Evolutionary conservation across 176 grass and related monocot species (phyloP), one percentile per base, ranked within the genome.

Genomic region (Oryza glaberrima): DNA sequence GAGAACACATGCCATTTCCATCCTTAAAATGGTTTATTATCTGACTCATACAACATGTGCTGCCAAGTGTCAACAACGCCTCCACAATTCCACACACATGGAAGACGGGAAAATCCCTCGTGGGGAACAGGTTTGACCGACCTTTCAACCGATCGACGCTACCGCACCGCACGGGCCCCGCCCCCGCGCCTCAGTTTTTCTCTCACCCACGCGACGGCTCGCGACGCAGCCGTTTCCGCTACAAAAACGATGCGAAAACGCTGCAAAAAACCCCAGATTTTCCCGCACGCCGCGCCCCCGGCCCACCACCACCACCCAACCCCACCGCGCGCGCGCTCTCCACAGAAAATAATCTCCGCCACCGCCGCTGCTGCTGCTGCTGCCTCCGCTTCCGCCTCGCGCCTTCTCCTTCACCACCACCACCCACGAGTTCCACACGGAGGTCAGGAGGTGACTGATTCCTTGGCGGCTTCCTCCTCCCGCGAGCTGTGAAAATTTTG

Each of bases 281-380:
- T 28, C 44, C 11, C 11, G 41, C 22, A 3, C 35, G 4, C 35
- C 15, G 4, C 52, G 6, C 17, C 28, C 25, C 51, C 51, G 71
- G n/a, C 2, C 65, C 80, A 65, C 72, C 79, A 82, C 72, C 86
- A 77, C 79, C 80, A 65, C 80, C 30, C 86, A 71, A 46, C 84
- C 43, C 60, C 35, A 34, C 26, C 48, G 65, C 86, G 47, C 16
- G 47, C 16, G 76, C 56, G 26, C 3, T 22, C 80, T 66, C 80
- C 86, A 83, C 81, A 58, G 43, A 88, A 88, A 83, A 88, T 51
- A 19, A 88, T 72, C 54, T 16, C 73, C n/a, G 65, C 34, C 28
- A 0, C 26, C 26, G 1, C 26, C 26, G 26, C 26, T 26, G 26
- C 26, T 2, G 76, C 77, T 66, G 49, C 38, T 63, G 36, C 36